Conservation (phyloP, 305 asterid species). For the Andrographis paniculata region DNA sequence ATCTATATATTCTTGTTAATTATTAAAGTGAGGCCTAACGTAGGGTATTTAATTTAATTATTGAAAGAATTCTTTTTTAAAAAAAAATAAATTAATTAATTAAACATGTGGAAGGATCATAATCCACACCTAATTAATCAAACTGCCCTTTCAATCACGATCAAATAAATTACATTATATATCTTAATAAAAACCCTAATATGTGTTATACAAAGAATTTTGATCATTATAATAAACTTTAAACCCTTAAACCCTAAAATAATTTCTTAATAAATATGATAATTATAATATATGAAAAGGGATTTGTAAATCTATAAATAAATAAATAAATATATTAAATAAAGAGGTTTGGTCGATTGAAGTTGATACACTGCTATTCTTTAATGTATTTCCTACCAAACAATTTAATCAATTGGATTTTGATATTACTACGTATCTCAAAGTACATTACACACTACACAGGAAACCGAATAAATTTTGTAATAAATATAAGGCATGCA, state of each 20-base stretch:
- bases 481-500: not conserved
- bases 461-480: conserved; percentile 10
- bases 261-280: too few relatives aligned
- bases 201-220: too few relatives aligned
- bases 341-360: conserved; percentile 5
- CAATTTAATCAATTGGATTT: not conserved
- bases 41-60: conserved; percentile 1
- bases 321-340: too few relatives aligned
- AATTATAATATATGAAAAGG: too few relatives aligned
- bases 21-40: conserved; percentile 4
- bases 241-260: too few relatives aligned
- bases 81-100: too few relatives aligned
- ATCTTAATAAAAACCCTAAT: too few relatives aligned
- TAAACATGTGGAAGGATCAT: conserved; percentile 4
- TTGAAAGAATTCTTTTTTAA: too few relatives aligned
- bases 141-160: too few relatives aligned
- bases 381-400: conserved; percentile 23
- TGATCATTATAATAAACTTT: too few relatives aligned
- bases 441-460: conserved; percentile 14
- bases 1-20: conserved; percentile 11
- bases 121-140: not conserved
- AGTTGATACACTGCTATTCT: conserved; percentile 10
- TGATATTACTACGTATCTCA: conserved; percentile 8
- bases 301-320: too few relatives aligned
- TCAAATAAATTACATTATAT: too few relatives aligned